Base-by-base conservation (phyloP, 306 rosid genomes). In the Ziziphus jujuba region DNA sequence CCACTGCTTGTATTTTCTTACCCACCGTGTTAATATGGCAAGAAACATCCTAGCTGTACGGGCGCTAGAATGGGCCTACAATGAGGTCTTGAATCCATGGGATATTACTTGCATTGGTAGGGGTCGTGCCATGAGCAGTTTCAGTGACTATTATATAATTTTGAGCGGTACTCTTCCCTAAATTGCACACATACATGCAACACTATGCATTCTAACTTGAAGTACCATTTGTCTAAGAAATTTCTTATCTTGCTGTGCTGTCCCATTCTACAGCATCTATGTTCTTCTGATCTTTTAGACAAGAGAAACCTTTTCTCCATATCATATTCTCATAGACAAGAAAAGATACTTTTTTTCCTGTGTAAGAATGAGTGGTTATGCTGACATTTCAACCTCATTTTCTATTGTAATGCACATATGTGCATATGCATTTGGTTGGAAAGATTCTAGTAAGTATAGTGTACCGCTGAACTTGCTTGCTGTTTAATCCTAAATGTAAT, bases 401-500 rank as follows among this genome's bases (percentile, higher is more conserved):
- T 50, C 6, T 19, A 1, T 19, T n/a, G 25, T 15, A 40, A 40
- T 40, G 45, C 45, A 40, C 10, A 40, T 40, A 40, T 40, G 47
- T 65, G 49, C 19, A 2, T 51, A n/a, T 35, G 36, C 19, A 16
- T n/a, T 53, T 66, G 13, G 1, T 24, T 17, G 7, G 45, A 64
- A 45, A 34, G 51, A 25, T 23, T 44, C 67, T 23, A n/a, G 43
- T 36, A 13, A 5, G 22, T n/a, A 7, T 44, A 28, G 17, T 33
- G 33, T 28, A n/a, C 15, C 31, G 49, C 11, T 33, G 48, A 20
- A 49, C 24, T 11, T 34, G 44, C 50, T 20, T 31, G 35, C 33
- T 50, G 22, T 56, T 65, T 66, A 43, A n/a, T 67, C 15, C 23
- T 40, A 40, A 69, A 38, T 76, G 61, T 60, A 53, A 23, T 57